A percentile compares a stretch with the other conserved stretches of the same genome.
phyloP scores from a whole-genome alignment of 2,329 filamentous ascomycete species.

The Botrytis galanthina region DNA sequence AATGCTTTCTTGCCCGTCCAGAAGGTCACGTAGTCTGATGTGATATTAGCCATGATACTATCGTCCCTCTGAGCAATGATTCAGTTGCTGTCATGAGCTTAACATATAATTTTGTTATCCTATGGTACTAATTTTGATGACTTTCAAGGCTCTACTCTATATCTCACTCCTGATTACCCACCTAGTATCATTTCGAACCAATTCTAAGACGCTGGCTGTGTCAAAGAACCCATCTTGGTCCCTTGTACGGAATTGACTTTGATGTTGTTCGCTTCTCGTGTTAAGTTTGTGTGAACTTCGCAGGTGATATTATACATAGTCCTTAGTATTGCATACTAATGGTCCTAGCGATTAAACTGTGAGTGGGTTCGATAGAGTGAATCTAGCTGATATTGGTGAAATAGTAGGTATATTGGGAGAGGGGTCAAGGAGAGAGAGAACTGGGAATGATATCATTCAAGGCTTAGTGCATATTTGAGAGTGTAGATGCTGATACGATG shows the following conservation, averaged over 20 bases:
- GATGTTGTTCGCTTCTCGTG: neutral
- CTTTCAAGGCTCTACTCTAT: no score
- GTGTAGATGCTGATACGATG: rapidly evolving
- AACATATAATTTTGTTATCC: neutral
- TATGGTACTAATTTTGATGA: neutral
- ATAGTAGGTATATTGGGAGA: neutral
- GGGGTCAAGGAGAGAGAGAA: neutral
- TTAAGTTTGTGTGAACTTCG: neutral
- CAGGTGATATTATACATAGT: neutral
- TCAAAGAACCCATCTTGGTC: neutral
- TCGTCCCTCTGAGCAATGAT: neutral
- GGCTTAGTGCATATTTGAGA: neutral
- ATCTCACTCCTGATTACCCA: neutral
- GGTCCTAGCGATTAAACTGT: neutral
- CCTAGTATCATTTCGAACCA: neutral
- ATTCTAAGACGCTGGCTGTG: neutral
- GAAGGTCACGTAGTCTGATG: neutral
- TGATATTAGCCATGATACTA: neutral
- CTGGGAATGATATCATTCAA: neutral
- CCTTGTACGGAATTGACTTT: no score
- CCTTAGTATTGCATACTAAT: rapidly evolving
- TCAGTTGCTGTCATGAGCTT: neutral
- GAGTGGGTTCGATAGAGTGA: neutral
- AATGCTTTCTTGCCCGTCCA: neutral
- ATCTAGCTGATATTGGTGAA: neutral